Evolutionary conservation across 192 early-diverging fungal genomes (phyloP).

Genomic region (Coemansia sp.): DNA sequence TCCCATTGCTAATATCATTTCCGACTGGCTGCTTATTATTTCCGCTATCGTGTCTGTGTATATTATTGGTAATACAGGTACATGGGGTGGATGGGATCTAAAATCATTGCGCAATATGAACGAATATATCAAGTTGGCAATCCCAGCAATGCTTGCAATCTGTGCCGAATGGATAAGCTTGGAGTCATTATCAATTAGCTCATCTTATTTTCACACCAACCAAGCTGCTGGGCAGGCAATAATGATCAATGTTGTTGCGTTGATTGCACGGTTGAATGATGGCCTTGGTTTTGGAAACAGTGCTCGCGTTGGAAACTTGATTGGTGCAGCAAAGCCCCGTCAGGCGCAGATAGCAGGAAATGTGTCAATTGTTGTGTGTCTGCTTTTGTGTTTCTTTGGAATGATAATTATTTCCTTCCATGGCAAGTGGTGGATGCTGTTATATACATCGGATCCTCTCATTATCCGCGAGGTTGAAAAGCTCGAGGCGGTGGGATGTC

Average conservation of each 20-base stretch:
- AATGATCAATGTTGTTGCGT: constrained; percentile 64
- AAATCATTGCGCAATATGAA: constrained; percentile 62
- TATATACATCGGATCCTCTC: constrained; percentile 64
- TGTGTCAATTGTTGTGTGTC: constrained; percentile 54
- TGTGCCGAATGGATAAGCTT: constrained; percentile 84
- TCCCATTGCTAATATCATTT: constrained; percentile 71
- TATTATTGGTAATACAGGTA: constrained; percentile 56
- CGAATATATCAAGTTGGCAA: constrained; percentile 65
- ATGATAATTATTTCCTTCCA: constrained; percentile 10
- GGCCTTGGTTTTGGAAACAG: constrained; percentile 72
- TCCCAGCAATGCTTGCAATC: constrained; percentile 79
- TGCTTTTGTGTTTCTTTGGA: constrained; percentile 47
- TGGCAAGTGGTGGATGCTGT: constrained; percentile 28
- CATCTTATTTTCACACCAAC: constrained; percentile 65
- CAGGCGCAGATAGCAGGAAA: constrained; percentile 61
- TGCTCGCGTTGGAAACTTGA: constrained; percentile 75
- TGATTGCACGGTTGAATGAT: constrained; percentile 66
- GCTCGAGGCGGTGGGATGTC: constrained; percentile 70
- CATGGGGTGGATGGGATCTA: constrained; percentile 83
- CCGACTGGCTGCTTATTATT: constrained; percentile 72
- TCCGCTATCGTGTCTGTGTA: constrained; percentile 65
- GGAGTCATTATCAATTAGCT: constrained; percentile 66
- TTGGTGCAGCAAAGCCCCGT: constrained; percentile 58
- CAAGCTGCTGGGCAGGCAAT: constrained; percentile 76
- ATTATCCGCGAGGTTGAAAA: constrained; percentile 67